A percentile compares a stretch with the other conserved stretches of the same genome.
These are phyloP conservation scores for Platanthera zijinensis DNA, from an alignment of 106 monocot species.

Conservation along the genomic window DNA sequence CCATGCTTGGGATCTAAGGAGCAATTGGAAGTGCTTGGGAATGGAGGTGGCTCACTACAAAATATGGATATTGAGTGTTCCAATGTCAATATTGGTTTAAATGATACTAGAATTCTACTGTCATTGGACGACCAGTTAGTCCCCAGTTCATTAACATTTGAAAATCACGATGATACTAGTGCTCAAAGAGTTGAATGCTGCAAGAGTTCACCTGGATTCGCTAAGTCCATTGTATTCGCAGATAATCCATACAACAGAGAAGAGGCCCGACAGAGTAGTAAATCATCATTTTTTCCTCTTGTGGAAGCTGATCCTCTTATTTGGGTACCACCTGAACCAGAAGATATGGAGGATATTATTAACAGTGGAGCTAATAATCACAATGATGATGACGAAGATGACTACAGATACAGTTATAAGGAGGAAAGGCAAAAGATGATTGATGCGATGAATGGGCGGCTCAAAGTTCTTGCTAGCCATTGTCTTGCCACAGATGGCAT, in stretches of 20 bases:
- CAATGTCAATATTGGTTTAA: not conserved
- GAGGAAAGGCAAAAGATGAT: constrained; percentile 62
- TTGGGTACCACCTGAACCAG: constrained; percentile 83
- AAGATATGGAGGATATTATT: constrained; percentile 38
- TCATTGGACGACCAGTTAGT: not conserved
- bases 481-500: constrained; percentile 73
- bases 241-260: constrained; percentile 22
- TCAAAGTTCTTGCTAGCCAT: constrained; percentile 55
- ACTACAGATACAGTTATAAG: constrained; percentile 27
- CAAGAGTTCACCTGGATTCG: constrained; percentile 15
- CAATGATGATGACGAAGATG: constrained; percentile 55
- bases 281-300: constrained; percentile 8
- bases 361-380: constrained; percentile 37
- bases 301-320: constrained; percentile 29
- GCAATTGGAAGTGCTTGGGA: not conserved
- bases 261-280: not conserved
- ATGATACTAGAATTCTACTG: not conserved
- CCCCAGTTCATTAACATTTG: constrained; percentile 1
- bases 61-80: not conserved
- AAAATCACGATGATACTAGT: constrained; percentile 1
- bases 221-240: constrained; percentile 5
- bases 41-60: not conserved
- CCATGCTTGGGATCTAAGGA: not conserved
- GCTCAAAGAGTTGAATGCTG: constrained; percentile 1
- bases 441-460: constrained; percentile 71